Percentiles rank a stretch among this genome's conserved stretches.
These are phyloP conservation scores for Vicia sativa DNA, from an alignment of 306 rosid species.

Conservation along the genomic window DNA sequence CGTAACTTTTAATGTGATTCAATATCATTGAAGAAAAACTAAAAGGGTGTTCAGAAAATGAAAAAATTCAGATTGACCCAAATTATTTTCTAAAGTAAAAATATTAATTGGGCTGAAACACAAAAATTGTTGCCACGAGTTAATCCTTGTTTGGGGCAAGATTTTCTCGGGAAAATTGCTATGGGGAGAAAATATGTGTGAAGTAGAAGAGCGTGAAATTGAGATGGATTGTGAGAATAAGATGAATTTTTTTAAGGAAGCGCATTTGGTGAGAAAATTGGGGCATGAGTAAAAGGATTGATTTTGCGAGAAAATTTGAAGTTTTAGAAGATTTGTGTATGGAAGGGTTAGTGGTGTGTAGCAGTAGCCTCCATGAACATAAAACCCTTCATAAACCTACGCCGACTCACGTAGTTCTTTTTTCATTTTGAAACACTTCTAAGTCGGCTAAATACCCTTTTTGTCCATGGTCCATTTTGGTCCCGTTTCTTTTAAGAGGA, in stretches of 20 bases:
- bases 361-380: slow-evolving; percentile 50
- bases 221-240: slow-evolving; percentile 14
- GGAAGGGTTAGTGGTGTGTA: not conserved
- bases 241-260: slow-evolving; percentile 46
- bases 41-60: slow-evolving; percentile 32
- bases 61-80: slow-evolving; percentile 45
- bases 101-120: slow-evolving; percentile 34
- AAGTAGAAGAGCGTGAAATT: not conserved
- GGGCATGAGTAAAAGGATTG: not conserved
- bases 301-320: slow-evolving; percentile 20
- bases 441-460: no score
- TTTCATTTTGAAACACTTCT: no score
- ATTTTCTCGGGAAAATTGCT: slow-evolving; percentile 39
- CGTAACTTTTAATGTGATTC: slow-evolving; percentile 45
- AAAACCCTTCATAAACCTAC: slow-evolving; percentile 77
- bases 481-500: no score
- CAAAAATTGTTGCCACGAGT: slow-evolving; percentile 1
- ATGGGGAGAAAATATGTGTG: slow-evolving; percentile 27
- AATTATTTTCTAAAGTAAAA: slow-evolving; percentile 23
- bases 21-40: slow-evolving; percentile 33
- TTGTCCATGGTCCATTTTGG: no score
- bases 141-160: slow-evolving; percentile 7
- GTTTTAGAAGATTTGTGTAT: not conserved
- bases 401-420: not conserved
- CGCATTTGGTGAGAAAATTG: slow-evolving; percentile 44